Percentiles rank a stretch among this genome's conserved stretches.
Evolutionary conservation across 2,329 filamentous ascomycete genomes (phyloP).

Genomic region (Pyrenophora seminiperda): DNA sequence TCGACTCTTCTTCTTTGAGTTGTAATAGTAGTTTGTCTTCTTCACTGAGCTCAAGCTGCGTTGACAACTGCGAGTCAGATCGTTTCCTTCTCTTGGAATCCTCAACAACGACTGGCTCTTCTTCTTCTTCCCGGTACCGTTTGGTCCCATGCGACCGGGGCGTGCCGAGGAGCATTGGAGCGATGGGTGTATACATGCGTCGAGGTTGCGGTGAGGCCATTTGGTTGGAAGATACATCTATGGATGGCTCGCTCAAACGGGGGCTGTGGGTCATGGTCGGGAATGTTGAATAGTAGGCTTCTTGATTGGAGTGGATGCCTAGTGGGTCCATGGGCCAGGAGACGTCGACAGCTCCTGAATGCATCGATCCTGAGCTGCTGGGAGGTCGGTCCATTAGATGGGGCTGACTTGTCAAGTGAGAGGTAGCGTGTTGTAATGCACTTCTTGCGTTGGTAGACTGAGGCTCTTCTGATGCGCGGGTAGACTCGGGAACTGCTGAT

Average conservation of each 20-base stretch:
- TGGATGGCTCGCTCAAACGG: conserved; percentile 41
- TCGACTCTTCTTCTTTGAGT: conserved; percentile 58
- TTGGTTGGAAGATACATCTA: conserved; percentile 33
- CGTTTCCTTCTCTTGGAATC: conserved; percentile 50
- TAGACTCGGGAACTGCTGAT: conserved; percentile 29
- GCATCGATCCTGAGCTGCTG: conserved; percentile 53
- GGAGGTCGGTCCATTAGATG: conserved; percentile 40
- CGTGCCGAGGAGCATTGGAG: conserved; percentile 49
- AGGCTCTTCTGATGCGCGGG: conserved; percentile 28
- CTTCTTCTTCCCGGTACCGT: conserved; percentile 48
- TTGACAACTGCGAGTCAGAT: conserved; percentile 43
- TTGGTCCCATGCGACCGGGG: conserved; percentile 43
- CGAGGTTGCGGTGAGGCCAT: conserved; percentile 47
- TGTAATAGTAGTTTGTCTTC: conserved; percentile 57
- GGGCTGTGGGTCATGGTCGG: conserved; percentile 34
- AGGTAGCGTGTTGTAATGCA: conserved; percentile 16
- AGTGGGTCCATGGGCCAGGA: conserved; percentile 51
- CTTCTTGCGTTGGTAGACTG: conserved; percentile 16
- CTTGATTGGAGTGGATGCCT: conserved; percentile 45
- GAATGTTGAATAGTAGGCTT: conserved; percentile 42
- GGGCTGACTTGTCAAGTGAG: conserved; percentile 15
- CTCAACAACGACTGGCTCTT: conserved; percentile 27
- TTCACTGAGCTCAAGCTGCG: conserved; percentile 53
- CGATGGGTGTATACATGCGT: conserved; percentile 51
- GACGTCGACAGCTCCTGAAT: conserved; percentile 43